Base-by-base conservation (phyloP, 495 filamentous ascomycete species). In the Penicillium macrosclerotiorum region DNA sequence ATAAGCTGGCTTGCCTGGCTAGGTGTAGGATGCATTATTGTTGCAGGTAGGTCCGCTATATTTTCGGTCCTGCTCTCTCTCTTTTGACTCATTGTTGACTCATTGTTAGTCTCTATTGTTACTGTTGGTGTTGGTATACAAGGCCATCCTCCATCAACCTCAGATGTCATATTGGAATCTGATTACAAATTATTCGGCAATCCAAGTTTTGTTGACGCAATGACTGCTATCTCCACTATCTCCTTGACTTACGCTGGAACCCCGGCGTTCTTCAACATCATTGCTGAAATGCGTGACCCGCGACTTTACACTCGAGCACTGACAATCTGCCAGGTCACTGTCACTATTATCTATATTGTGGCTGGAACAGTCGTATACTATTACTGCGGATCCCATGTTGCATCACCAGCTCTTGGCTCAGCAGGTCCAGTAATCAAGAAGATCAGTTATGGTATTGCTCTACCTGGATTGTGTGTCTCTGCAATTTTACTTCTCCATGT, bases 201-300 rank as follows among this genome's bases (percentile, higher is more conserved):
- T 37, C 51, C 68, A 2, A 45, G 36, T 8, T 71, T 73, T 32
- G 37, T 49, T 4, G 51, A 64, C 12, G 66, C 59, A 16, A 64
- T 88, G 45, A 75, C 82, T 23, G 80, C 82, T 6, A 70, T 87
- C 17, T 76, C 78, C 13, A 81, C 88, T 57, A 80, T 89, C 24
- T 71, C 83, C 42, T 86, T 89, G 52, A 83, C 86, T 18, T 73
- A 57, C 66, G 54, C 68, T 4, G 85, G 79, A 51, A 84, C 69
- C 52, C 83, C 76, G 39, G 83, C 64, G 55, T 85, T 73, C 74
- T 88, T 89, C 69, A 74, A 71, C 16, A 85, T 91, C 60, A 81
- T 83, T 54, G 76, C 82, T 25, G 86, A 90, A 61, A 85, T 90
- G 79, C 79, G 83, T 47, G 79, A 82, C 0, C 85, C 83, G 0